Conservation (phyloP, 1,139 yeast genomes). For the Kurtzmaniella quercitrusa region DNA sequence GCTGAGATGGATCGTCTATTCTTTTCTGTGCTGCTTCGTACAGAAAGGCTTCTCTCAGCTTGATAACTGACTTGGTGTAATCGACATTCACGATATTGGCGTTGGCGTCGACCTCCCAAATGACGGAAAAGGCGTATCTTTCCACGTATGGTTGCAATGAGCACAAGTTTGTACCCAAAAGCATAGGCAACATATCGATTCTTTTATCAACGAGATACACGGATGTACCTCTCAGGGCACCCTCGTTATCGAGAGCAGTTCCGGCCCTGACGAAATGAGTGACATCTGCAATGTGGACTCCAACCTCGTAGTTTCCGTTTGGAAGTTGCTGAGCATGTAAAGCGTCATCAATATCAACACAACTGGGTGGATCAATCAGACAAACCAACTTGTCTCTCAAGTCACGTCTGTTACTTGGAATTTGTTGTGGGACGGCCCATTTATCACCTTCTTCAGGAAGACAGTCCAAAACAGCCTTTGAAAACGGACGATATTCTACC, state of each 20-base stretch:
- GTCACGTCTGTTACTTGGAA: conserved; percentile 65
- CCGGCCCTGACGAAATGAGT: conserved; percentile 94
- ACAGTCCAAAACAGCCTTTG: conserved; percentile 88
- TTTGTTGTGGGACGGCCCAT: conserved; percentile 79
- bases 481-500: conserved; percentile 93
- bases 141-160: conserved; percentile 94
- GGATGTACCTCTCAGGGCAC: conserved; percentile 96
- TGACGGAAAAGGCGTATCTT: conserved; percentile 89
- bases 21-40: conserved; percentile 91
- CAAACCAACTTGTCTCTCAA: conserved; percentile 86
- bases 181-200: conserved; percentile 97
- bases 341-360: conserved; percentile 99
- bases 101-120: conserved; percentile 89
- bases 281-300: conserved; percentile 99
- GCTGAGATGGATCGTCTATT: conserved; percentile 74
- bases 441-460: conserved; percentile 89
- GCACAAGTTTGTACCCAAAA: conserved; percentile 93
- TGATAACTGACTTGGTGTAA: conserved; percentile 84
- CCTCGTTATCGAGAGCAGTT: conserved; percentile 91
- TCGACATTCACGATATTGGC: conserved; percentile 83
- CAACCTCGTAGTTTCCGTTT: conserved; percentile 94
- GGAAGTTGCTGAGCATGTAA: conserved; percentile 81
- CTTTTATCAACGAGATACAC: conserved; percentile 98
- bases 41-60: conserved; percentile 91
- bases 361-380: conserved; percentile 95